A percentile compares a stretch with the other conserved stretches of the same genome.
These are phyloP conservation scores for Spiraea crenata DNA, from an alignment of 331 rosid species.

Conservation along the genomic window DNA sequence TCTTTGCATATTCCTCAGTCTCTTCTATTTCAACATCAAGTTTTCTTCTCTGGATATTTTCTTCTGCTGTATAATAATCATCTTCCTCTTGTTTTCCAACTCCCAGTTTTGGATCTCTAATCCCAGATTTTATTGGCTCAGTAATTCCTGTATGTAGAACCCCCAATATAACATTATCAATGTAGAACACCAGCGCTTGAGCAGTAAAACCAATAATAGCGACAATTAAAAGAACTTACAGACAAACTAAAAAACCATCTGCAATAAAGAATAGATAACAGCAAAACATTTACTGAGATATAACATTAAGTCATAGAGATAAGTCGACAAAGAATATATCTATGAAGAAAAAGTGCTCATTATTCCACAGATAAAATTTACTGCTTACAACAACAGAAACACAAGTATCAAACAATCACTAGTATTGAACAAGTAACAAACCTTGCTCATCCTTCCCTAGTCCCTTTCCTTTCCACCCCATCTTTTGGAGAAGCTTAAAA, in stretches of 20 bases:
- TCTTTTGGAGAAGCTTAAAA: conserved; percentile 93
- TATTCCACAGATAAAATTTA: neutral
- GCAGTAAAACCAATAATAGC: neutral
- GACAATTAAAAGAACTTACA: neutral
- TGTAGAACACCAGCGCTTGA: neutral
- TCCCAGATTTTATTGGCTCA: conserved; percentile 92
- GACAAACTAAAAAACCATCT: neutral
- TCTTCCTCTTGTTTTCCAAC: conserved; percentile 94
- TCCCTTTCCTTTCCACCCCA: conserved; percentile 99
- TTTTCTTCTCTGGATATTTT: conserved; percentile 81
- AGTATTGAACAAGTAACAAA: conserved; percentile 24
- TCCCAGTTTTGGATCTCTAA: conserved; percentile 90
- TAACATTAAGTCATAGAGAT: neutral
- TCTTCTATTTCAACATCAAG: conserved; percentile 88
- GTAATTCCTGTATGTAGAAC: conserved; percentile 50
- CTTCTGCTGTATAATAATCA: conserved; percentile 86
- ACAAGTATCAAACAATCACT: neutral
- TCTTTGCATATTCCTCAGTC: conserved; percentile 71
- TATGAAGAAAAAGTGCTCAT: neutral
- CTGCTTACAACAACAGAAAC: neutral
- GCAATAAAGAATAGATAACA: neutral
- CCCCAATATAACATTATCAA: conserved; percentile 1
- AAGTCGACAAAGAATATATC: neutral
- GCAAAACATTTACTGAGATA: neutral
- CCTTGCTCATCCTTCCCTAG: conserved; percentile 99